A percentile compares a stretch with the other conserved stretches of the same genome.
phyloP scores from a whole-genome alignment of 768 basidiomycete species.

The Kwoniella heveanensis region DNA sequence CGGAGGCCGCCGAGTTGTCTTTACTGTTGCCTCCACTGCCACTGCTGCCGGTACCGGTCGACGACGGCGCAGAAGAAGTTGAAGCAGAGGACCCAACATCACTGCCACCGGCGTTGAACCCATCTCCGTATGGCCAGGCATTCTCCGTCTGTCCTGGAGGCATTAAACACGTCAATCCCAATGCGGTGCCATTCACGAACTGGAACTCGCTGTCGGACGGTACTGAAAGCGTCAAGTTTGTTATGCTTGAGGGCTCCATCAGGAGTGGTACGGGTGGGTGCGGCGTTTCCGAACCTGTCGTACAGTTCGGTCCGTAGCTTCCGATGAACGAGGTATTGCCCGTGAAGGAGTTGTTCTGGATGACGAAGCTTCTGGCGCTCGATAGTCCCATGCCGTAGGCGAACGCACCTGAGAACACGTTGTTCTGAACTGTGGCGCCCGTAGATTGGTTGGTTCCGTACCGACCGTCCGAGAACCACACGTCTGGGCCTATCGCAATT shows the following conservation, averaged over 20 bases:
- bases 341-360: conserved; percentile 42
- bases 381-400: conserved; percentile 46
- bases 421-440: conserved; percentile 39
- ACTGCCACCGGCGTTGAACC: conserved; percentile 8
- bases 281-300: conserved; percentile 30
- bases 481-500: conserved; percentile 43
- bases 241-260: conserved; percentile 21
- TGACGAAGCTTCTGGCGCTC: conserved; percentile 30
- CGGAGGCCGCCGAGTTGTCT: background rate
- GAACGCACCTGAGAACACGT: conserved; percentile 46
- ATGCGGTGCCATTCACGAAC: conserved; percentile 36
- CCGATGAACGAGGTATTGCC: conserved; percentile 46
- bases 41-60: background rate
- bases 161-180: conserved; percentile 44
- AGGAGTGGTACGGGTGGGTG: conserved; percentile 33
- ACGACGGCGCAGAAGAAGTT: background rate
- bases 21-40: background rate
- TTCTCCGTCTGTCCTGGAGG: conserved; percentile 20
- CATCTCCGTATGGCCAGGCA: conserved; percentile 44
- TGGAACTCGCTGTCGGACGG: conserved; percentile 15
- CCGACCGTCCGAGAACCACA: conserved; percentile 43
- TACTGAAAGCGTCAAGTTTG: conserved; percentile 40
- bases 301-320: conserved; percentile 43
- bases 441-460: conserved; percentile 45
- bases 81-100: too few relatives aligned